Evolutionary conservation across 2,329 filamentous ascomycete species (phyloP), one percentile per base, ranked within the genome.

Genomic region (Lasiodiplodia sp.): DNA sequence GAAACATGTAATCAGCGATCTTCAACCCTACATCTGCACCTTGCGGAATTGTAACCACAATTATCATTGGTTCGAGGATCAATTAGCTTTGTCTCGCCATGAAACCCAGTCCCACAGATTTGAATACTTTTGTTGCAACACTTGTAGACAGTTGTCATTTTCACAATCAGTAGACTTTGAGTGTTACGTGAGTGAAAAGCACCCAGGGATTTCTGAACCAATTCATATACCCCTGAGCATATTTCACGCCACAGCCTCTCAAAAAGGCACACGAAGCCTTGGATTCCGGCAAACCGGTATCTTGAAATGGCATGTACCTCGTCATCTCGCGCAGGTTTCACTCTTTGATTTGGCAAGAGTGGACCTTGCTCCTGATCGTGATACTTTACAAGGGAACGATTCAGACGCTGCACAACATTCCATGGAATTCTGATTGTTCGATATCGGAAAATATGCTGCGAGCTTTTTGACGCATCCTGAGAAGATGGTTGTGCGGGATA

Each of bases 11-110:
- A 68, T 71, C 34, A 38, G 56, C 34, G 70, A 71, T 34, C 67
- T 71, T 11, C 25, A 68, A 31, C 69, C 70, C 4, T 71, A 71
- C 34, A 21, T 71, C 21, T 71, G 69, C 25, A 69, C 70, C 16
- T 70, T 65, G 28, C 37, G 31, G 28, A 53, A 67, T 4, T 70
- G 69, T 34, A 56, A 58, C 8, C 67, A 28, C 28, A 65, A 56
- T 3, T 58, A 71, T 2, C 56, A 66, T 23, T 67, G 56, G 3
- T 71, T 67, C 38, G 12, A 25, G 10, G 68, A 51, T 16, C 67
- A 68, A 11, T 55, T 68, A 37, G 69, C 70, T 31, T 71, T 69
- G 70, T 64, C 53, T 16, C 53, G 60, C 18, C 69, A 70, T 38
- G 70, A 71, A 55, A 47, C 38, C 31, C 69, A 70, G 49, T 65